Evolutionary conservation across 768 basidiomycete species (phyloP), one percentile per base, ranked within the genome.

Genomic region (Hortiboletus campestris): DNA sequence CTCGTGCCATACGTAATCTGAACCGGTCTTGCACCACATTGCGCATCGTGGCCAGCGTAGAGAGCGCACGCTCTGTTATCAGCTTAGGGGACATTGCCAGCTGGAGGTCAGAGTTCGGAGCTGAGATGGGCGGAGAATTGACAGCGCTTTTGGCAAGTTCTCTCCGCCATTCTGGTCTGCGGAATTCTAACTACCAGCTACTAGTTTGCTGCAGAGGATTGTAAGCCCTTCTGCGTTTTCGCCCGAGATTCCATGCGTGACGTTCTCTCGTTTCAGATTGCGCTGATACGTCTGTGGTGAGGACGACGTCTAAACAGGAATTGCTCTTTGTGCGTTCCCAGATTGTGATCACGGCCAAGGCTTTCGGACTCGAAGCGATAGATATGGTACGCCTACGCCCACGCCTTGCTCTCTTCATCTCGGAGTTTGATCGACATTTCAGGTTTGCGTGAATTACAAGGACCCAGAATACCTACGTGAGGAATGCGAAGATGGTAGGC

Each of bases 151-250:
- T 94, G 66, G 86, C 74, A 29, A 49, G 66, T 22, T 32, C 25
- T 28, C 19, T 10, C 34, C 11, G 35, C 4, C 13, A 35, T 39
- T 38, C 40, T 14, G 28, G 29, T 35, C 42, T 22, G 40, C 34
- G 45, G 49, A 28, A n/a, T 53, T n/a, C 41, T 57, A 19, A 47
- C 9, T 43, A 12, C 17, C 32, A 28, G 11, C 10, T 14, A 29
- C 20, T 61, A 96, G 94, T 98, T 97, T 69, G 94, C 91, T 3
- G 91, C 94, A 20, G 94, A 98, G 75, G 94, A 98, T 64, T 96
- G 92, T 94, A 70, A 59, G 80, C 66, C 22, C 41, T 11, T 4
- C 41, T 56, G 14, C 38, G 22, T 31, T 60, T 55, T 44, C 13
- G 46, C 17, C 53, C 38, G 19, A 16, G 42, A 42, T 41, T 28